Evolutionary conservation across 106 monocot species (phyloP), one percentile per base, ranked within the genome.

Genomic region (Phalaenopsis aphrodite): DNA sequence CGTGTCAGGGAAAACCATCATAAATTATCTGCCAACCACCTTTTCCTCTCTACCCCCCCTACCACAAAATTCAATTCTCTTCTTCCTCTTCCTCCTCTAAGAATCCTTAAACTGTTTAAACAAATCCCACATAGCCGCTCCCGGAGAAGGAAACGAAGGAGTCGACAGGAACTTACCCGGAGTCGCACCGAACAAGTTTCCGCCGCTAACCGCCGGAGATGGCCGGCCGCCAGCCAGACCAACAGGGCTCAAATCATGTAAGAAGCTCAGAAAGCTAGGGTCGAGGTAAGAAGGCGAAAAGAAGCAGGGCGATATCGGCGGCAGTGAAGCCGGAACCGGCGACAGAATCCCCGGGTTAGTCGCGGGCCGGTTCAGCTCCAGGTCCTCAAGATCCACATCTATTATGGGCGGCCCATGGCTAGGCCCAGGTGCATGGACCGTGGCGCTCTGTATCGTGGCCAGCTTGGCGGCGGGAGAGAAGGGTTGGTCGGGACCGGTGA

Each of bases 321-420:
- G 88, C 55, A 91, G 66, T 37, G 87, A 75, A 17, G 87, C 55
- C 42, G 90, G 90, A 48, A 86, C 71, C 10, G 88, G 90, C 36
- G 90, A 91, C 45, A 91, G 48, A 55, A 91, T 91, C 9, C 90
- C 86, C 4, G 88, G 88, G 41, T 43, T 77, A 23, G 74, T 41
- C 2, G 38, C 5, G 1, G 65, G 10, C 39, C 67, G 16, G 56
- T 47, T 71, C 43, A 75, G 56, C 77, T 7, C 74, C 8, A 81
- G 5, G 49, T 52, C 21, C 2, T 36, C 21, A 37, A 36, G 18
- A 24, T 23, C 36, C 23, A 45, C 42, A 5, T 74, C 57, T 49
- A 30, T 30, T 30, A 42, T 17, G 65, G 69, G 38, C 36, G 56
- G 21, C 24, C 8, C 30, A 30, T 30, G 30, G 23, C 1, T 49